Evolutionary conservation across 495 filamentous ascomycete genomes (phyloP), one percentile per base, ranked within the genome.

Genomic region (Glonium stellatum): DNA sequence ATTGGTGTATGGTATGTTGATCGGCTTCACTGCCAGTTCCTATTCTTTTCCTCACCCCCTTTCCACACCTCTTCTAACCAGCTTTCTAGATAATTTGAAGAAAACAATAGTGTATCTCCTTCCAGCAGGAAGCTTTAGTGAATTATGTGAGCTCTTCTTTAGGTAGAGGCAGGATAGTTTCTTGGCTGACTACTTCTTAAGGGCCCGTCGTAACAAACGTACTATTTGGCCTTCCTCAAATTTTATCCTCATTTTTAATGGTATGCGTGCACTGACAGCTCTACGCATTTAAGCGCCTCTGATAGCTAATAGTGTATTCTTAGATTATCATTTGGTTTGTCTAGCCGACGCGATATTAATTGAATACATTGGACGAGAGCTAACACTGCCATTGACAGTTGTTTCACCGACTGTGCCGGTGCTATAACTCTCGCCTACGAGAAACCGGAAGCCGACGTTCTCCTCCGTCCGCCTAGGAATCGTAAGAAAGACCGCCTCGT

Each of bases 381-480:
- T n/a, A n/a, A n/a, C n/a, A n/a, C n/a, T n/a, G 67, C 64, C 27
- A 60, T 72, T 57, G 71, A 73, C 23, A 76, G 85, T 66, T 87
- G 85, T 57, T 87, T 89, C 69, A 90, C 86, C 5, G 82, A 85
- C 62, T 84, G 80, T 62, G 77, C 79, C 18, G 80, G 78, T 0
- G 86, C 87, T 1, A 85, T 83, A 0, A 79, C 84, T 0, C 71
- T 90, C 0, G 85, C 85, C 6, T 87, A 87, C 73, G 85, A 91
- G 66, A 74, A 80, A 35, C 84, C 86, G 12, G 87, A 89, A 69
- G 84, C 83, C 18, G 86, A 89, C 62, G 77, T 88, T 0, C 72
- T 89, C 1, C 64, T 77, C 18, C 81, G 81, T 0, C 78, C 75
- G 19, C 86, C 87, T 0, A 79, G 85, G 37, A 77, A 82, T 55